Conservation (phyloP, 148 eudicot species). For the Hydrangea macrophylla region DNA sequence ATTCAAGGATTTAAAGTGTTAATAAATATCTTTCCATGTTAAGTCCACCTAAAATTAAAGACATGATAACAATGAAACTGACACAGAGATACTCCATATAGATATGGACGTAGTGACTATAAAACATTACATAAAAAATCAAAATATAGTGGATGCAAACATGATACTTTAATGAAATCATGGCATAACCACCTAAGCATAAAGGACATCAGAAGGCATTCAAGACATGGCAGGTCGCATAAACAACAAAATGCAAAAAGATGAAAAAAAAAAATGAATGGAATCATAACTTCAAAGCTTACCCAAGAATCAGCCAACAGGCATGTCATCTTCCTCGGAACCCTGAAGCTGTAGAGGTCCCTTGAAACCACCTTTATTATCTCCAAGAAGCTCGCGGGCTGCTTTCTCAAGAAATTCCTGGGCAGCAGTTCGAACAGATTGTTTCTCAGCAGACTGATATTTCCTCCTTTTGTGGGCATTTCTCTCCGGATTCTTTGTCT, state of each 20-base stretch:
- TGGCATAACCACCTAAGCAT: neutral
- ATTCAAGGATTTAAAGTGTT: neutral
- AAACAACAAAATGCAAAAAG: neutral
- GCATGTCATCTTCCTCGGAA: slow-evolving; percentile 41
- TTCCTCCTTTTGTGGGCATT: slow-evolving; percentile 75
- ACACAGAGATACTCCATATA: neutral
- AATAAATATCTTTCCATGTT: too few species aligned
- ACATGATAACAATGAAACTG: neutral
- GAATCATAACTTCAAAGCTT: too few species aligned
- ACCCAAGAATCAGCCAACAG: slow-evolving; percentile 29
- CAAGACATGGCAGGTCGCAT: neutral
- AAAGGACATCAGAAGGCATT: neutral
- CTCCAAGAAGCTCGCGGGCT: slow-evolving; percentile 86
- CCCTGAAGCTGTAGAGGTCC: slow-evolving; percentile 70
- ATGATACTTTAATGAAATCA: neutral
- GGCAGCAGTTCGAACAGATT: slow-evolving; percentile 79
- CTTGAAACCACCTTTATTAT: slow-evolving; percentile 50
- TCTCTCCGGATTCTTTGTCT: slow-evolving; percentile 48
- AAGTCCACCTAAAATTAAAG: neutral
- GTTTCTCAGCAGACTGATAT: slow-evolving; percentile 49
- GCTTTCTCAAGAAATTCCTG: slow-evolving; percentile 96
- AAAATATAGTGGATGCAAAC: neutral
- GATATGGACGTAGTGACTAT: neutral
- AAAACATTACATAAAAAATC: neutral
- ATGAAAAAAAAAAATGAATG: neutral